These are phyloP conservation scores for Zhuliangozyma blackwelliae DNA, from an alignment of 1,139 yeast species.

Conservation along the genomic window DNA sequence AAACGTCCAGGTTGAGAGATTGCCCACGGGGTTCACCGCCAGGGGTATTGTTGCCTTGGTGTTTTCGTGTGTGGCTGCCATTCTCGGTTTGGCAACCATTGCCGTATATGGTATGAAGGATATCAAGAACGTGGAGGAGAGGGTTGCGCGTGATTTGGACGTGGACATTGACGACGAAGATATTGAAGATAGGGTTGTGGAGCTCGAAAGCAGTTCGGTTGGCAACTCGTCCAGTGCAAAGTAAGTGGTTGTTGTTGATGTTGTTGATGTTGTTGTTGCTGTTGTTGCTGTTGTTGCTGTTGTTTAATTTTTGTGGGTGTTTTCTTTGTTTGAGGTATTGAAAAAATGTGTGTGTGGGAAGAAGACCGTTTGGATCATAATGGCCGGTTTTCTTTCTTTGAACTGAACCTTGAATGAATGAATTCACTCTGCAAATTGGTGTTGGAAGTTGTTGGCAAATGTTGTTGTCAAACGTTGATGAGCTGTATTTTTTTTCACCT, in stretches of 20 bases:
- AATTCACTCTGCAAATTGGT: too few relatives aligned
- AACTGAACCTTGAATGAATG: conserved; percentile 4
- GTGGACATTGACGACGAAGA: conserved; percentile 45
- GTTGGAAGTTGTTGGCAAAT: too few relatives aligned
- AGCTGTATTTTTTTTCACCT: too few relatives aligned
- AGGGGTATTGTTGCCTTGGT: conserved; percentile 65
- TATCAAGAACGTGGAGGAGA: conserved; percentile 53
- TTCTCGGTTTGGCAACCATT: conserved; percentile 55
- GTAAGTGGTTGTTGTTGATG: too few relatives aligned
- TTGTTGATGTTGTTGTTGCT: not conserved
- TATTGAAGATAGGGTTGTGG: conserved; percentile 13
- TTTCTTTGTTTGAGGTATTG: conserved; percentile 10
- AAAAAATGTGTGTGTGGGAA: conserved; percentile 17
- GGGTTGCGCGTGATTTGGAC: conserved; percentile 57
- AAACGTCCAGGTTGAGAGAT: conserved; percentile 48
- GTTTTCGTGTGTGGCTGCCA: conserved; percentile 53
- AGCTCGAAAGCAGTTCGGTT: conserved; percentile 8
- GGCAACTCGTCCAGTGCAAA: conserved; percentile 6
- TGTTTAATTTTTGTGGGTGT: too few relatives aligned
- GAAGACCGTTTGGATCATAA: not conserved
- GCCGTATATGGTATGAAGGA: conserved; percentile 65
- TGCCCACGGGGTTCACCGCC: conserved; percentile 66
- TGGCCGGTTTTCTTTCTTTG: conserved; percentile 1
- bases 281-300: not conserved
- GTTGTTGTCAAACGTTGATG: too few relatives aligned